phyloP scores from a whole-genome alignment of 768 basidiomycete species.

The Daedaleopsis nitida region DNA sequence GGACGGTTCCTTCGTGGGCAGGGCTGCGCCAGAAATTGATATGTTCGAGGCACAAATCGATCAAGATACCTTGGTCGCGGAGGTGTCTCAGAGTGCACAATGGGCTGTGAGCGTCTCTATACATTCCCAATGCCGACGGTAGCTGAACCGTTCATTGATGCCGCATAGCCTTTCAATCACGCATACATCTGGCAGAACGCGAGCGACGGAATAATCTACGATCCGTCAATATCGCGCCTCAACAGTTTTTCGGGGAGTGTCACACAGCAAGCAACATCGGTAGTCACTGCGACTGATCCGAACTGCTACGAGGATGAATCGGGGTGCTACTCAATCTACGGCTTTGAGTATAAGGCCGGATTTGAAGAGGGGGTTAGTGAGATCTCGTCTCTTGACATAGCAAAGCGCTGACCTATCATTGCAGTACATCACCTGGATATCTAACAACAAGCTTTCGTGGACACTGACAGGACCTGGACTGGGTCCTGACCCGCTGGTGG shows the following conservation, averaged over 20 bases:
- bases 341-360: constrained; percentile 71
- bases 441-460: constrained; percentile 69
- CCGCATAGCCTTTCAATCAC: constrained; percentile 68
- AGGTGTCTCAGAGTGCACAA: constrained; percentile 85
- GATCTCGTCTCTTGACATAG: not conserved
- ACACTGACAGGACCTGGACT: constrained; percentile 71
- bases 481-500: constrained; percentile 56
- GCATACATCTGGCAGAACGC: constrained; percentile 71
- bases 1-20: constrained; percentile 77
- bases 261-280: constrained; percentile 81
- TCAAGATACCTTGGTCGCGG: constrained; percentile 44
- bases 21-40: constrained; percentile 89
- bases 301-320: constrained; percentile 64
- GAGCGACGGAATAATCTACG: constrained; percentile 54
- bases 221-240: constrained; percentile 53
- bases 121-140: not conserved
- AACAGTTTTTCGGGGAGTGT: constrained; percentile 71
- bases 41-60: constrained; percentile 81
- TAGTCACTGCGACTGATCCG: constrained; percentile 65
- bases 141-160: not conserved
- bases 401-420: constrained; percentile 19
- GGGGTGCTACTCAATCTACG: constrained; percentile 73
- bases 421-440: constrained; percentile 87
- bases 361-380: constrained; percentile 62
- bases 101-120: constrained; percentile 59